A percentile compares a stretch with the other conserved stretches of the same genome.
These are phyloP conservation scores for Cantharellus anzutake DNA, from an alignment of 768 basidiomycete genomes.

Conservation along the genomic window DNA sequence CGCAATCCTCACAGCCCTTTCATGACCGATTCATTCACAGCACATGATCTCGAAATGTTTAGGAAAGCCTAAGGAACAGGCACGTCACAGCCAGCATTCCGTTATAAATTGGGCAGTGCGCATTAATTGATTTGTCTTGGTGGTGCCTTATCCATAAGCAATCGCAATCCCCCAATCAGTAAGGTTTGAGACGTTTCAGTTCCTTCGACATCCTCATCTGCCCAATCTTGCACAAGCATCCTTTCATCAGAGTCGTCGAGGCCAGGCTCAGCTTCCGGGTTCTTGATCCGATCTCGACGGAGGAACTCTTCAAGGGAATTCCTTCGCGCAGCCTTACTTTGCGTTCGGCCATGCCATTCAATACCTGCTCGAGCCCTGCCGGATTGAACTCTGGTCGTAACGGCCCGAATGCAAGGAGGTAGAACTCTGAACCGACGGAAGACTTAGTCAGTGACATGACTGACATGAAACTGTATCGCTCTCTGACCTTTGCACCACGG, in stretches of 20 bases:
- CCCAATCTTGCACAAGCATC: neutral
- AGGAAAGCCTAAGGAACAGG: no score
- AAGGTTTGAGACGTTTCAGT: constrained; percentile 5
- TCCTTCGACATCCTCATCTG: constrained; percentile 3
- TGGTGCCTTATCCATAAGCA: no score
- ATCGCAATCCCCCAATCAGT: no score
- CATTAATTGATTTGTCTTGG: no score
- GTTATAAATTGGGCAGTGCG: no score
- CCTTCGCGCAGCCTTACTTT: constrained; percentile 1
- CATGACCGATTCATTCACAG: no score
- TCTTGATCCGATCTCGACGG: no score
- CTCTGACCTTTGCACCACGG: constrained; percentile 8
- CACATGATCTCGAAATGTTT: no score
- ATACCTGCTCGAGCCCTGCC: constrained; percentile 5
- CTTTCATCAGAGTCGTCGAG: neutral
- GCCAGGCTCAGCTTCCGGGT: neutral
- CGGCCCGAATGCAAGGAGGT: constrained; percentile 6
- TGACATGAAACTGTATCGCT: neutral
- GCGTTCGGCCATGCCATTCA: constrained; percentile 5
- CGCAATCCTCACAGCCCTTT: no score
- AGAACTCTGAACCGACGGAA: constrained; percentile 2
- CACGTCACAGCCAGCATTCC: no score
- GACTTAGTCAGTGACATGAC: neutral
- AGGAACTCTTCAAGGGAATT: constrained; percentile 3
- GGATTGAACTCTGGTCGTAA: neutral